Evolutionary conservation across 2,329 filamentous ascomycete species (phyloP).

Genomic region (Colletotrichum falcatum): DNA sequence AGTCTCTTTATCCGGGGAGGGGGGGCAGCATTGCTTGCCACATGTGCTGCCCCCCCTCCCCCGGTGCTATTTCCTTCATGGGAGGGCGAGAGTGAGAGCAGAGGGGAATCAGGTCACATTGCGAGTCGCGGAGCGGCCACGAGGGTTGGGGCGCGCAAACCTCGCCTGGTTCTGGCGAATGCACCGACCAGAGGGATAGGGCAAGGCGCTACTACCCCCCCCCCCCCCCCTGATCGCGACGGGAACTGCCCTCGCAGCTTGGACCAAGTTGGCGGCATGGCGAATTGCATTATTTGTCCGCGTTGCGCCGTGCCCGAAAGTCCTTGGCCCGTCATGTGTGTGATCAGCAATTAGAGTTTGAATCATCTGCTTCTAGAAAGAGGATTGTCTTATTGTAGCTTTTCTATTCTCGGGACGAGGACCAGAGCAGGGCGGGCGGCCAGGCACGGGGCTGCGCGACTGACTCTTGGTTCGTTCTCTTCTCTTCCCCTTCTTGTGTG

Average conservation of each 20-base stretch:
- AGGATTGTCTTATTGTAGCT: background rate
- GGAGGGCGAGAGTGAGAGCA: background rate
- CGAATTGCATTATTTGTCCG: background rate
- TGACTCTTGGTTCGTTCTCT: conserved; percentile 11
- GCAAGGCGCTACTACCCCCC: background rate
- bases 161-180: conserved; percentile 6
- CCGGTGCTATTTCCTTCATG: background rate
- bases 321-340: conserved; percentile 13
- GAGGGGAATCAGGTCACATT: conserved; percentile 1
- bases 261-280: conserved; percentile 14
- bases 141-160: background rate
- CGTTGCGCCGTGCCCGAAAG: background rate
- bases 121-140: conserved; percentile 18
- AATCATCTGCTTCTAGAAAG: conserved; percentile 33
- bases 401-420: conserved; percentile 11
- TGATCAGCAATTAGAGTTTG: conserved; percentile 28
- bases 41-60: background rate
- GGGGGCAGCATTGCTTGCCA: conserved; percentile 15
- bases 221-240: too few relatives aligned
- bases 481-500: background rate
- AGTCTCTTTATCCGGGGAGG: background rate
- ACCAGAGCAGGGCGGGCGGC: background rate
- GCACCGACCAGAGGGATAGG: conserved; percentile 2
- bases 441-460: background rate
- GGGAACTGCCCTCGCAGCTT: background rate